phyloP scores from a whole-genome alignment of 306 rosid genomes.

The Mucuna pruriens region DNA sequence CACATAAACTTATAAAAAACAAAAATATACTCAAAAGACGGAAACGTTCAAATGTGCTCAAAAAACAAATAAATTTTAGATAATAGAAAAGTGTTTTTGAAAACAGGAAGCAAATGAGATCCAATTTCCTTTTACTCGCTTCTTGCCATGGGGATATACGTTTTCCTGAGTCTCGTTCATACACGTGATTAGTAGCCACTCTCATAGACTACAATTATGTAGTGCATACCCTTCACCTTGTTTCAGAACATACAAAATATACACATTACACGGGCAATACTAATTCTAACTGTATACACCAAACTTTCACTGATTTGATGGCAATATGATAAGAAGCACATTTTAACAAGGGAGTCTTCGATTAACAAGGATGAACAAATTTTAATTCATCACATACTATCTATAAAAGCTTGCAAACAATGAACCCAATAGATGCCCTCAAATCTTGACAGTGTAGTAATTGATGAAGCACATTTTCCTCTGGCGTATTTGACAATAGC shows the following conservation, averaged over 20 bases:
- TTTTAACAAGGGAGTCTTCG: not conserved
- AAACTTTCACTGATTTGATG: not conserved
- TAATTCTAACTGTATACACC: not conserved
- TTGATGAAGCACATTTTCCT: not conserved
- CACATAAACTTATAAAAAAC: no score
- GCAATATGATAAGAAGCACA: slow-evolving; percentile 1
- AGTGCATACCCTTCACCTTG: not conserved
- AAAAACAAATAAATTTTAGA: no score
- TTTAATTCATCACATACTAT: not conserved
- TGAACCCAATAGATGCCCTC: not conserved
- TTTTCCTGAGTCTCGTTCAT: not conserved
- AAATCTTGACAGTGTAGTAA: not conserved
- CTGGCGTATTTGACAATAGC: not conserved
- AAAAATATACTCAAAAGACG: no score
- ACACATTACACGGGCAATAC: not conserved
- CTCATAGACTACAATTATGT: not conserved
- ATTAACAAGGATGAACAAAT: slow-evolving; percentile 3
- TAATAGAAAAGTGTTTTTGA: no score
- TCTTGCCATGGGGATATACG: no score
- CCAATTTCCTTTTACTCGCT: no score
- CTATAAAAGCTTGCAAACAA: slow-evolving; percentile 20
- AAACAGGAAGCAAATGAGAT: no score
- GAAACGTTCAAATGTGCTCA: no score
- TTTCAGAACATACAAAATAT: not conserved
- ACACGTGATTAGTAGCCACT: not conserved